Base-by-base conservation (phyloP, 2,329 filamentous ascomycete genomes). In the Phialophora chinensis region DNA sequence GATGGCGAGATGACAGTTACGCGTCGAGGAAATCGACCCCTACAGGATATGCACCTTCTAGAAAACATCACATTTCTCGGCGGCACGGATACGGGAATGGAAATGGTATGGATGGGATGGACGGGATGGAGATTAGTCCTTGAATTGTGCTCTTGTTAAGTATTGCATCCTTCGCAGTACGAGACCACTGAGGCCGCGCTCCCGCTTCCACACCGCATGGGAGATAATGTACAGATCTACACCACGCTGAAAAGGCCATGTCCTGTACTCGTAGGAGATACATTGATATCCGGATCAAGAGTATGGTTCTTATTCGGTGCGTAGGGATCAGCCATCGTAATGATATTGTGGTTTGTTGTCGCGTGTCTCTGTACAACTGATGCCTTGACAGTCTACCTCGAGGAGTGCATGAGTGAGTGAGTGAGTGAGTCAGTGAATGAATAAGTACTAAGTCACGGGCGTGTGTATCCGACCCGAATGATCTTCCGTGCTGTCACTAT, bases 31-130 rank as follows among this genome's bases (percentile, higher is more conserved):
- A 31, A 14, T 55, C 53, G 11, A 35, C 53, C 8, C 25, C 25
- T 35, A 17, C 29, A 33, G 23, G 29, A 23, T 33, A 55, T 29
- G 29, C 8, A 20, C 17, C 29, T n/a, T n/a, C 53, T 10, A 33
- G 8, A 12, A 31, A 29, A n/a, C 53, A 33, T 35, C 29, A 10
- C 17, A 11, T 55, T 31, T 35, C 53, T 31, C 53, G 29, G 7
- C 53, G 29, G 17, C 49, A 52, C 20, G 59, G 59, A 8, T 52
- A 29, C 52, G 47, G 49, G 35, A 61, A 54, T 10, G 20, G 59
- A n/a, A 61, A 35, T n/a, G 49, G 59, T 11, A 12, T 61, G 12
- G 38, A 49, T n/a, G 20, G 25, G 14, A 29, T 61, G 12, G 38
- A 49, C 29, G 20, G 25, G 42, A 49, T 49, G 47, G 59, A 61